Evolutionary conservation across 768 basidiomycete species (phyloP), one percentile per base, ranked within the genome.

Genomic region (Sporobolomyces roseus): DNA sequence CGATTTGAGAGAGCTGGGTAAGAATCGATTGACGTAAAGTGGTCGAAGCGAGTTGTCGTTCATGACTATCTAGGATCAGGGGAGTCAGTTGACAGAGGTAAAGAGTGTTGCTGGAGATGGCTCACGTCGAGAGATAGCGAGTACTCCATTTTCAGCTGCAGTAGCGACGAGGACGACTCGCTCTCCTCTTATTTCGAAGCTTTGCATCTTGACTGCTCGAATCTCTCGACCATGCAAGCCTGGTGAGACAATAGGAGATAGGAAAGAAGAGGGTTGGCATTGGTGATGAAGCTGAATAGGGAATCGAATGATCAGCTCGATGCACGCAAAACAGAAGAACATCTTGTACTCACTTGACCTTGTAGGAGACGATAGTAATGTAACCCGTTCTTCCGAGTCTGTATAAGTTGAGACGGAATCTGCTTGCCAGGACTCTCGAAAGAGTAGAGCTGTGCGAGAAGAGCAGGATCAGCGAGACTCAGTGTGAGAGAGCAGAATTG

Each of bases 141-240:
- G 32, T 8, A 61, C 65, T 2, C 65, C 65, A 33, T 66, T 66
- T 43, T 66, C 65, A 13, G 65, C 59, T 8, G 51, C 65, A 1
- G 41, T 66, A 50, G 65, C 65, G 21, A 66, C 21, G 1, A 66
- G 23, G 8, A 49, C 32, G 17, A 13, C 19, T 25, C 35, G 14
- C n/a, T 35, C 30, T 25, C 36, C 54, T 0, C 38, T 16, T 2
- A n/a, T 16, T 9, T 4, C 2, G 27, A 30, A 14, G 0, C 14
- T 9, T 2, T 32, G 8, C 9, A 19, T 21, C 41, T 60, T 52
- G 43, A 54, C 14, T 0, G 65, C 58, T 1, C 65, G 41, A 21
- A 66, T 48, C 25, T 66, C 65, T 32, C 65, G 65, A 2, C 65
- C 65, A 25, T 66, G 65, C 16, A 66, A 27, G 0, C 51, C 51